Base-by-base conservation (phyloP, 371 early-diverging fungal species). In the Mucor piriformis region DNA sequence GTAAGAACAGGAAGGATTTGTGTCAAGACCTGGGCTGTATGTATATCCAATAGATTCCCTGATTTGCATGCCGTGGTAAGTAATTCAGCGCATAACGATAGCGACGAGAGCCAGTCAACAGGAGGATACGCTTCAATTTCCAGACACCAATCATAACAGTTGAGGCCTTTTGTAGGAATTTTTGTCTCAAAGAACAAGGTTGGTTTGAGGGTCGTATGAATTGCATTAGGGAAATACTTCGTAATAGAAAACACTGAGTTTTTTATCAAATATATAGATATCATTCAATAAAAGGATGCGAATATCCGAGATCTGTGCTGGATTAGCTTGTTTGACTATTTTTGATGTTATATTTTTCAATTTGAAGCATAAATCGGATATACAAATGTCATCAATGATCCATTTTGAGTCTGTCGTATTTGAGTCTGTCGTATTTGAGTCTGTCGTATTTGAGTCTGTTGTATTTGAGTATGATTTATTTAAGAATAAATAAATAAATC, bases 281-380 rank as follows among this genome's bases (percentile, higher is more conserved):
- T 61, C 49, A 55, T 61, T 61, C 42, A 63, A 52, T 21, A 24
- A 47, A 38, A 63, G 57, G 32, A 63, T 43, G 40, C 58, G 63
- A 37, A 57, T 57, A 48, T 57, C 58, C 1, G 58, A 63, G 18
- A 57, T 27, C 47, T 49, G 53, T 37, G 54, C 43, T 43, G 29
- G 44, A 50, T 58, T 24, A 23, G 15, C 11, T 10, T 8, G 23
- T 16, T 46, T 44, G 16, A 18, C 44, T 3, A 55, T 3, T 44
- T 44, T 5, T 15, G 42, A 32, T 7, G 12, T 33, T 33, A 44
- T 15, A 13, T 18, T 21, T 18, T 59, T 59, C 0, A 59, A 23
- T 10, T 18, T 12, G 23, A 44, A 44, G 23, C 59, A 59, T 34
- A 59, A 51, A 59, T 59, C 59, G n/a, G 59, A 59, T 1, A 59